Percentiles rank a stretch among this genome's conserved stretches.
Evolutionary conservation across 164 flowering plant genomes (phyloP).

Genomic region (Sextonia rubra): DNA sequence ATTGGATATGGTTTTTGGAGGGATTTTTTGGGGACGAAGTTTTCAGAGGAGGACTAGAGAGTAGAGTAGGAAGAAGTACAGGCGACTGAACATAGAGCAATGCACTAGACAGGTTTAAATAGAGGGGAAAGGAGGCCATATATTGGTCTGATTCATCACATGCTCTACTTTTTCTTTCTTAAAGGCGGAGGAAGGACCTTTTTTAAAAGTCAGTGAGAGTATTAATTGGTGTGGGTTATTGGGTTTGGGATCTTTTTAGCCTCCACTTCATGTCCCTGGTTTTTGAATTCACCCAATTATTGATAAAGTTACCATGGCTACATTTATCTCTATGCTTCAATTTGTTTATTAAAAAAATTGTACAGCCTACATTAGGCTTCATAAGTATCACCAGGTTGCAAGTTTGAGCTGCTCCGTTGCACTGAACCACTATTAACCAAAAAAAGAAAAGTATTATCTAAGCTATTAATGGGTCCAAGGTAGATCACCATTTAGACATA

Average conservation of each 20-base stretch:
- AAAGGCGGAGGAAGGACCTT: not conserved
- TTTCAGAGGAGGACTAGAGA: not conserved
- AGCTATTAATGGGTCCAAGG: too few relatives aligned
- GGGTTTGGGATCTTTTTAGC: conserved; percentile 10
- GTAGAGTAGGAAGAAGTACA: conserved; percentile 17
- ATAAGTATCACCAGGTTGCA: too few relatives aligned
- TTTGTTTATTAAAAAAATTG: not conserved
- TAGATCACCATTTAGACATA: too few relatives aligned
- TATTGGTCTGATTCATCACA: conserved; percentile 18
- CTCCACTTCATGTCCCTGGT: conserved; percentile 17
- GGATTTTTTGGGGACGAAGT: not conserved
- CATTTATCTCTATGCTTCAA: not conserved
- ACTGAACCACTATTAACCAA: too few relatives aligned
- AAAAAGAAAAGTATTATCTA: too few relatives aligned
- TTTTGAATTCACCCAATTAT: conserved; percentile 11
- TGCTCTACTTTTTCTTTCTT: conserved; percentile 14
- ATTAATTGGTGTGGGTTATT: conserved; percentile 13
- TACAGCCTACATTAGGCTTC: not conserved
- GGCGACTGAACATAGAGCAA: conserved; percentile 36
- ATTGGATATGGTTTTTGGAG: not conserved
- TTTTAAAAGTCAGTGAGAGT: conserved; percentile 28
- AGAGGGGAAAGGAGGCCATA: conserved; percentile 13
- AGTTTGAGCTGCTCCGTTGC: too few relatives aligned
- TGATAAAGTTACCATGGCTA: not conserved
- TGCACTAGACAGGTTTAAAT: conserved; percentile 31